A percentile compares a stretch with the other conserved stretches of the same genome.
phyloP scores from a whole-genome alignment of 345 rosid genomes.

The Sisymbrium irio region DNA sequence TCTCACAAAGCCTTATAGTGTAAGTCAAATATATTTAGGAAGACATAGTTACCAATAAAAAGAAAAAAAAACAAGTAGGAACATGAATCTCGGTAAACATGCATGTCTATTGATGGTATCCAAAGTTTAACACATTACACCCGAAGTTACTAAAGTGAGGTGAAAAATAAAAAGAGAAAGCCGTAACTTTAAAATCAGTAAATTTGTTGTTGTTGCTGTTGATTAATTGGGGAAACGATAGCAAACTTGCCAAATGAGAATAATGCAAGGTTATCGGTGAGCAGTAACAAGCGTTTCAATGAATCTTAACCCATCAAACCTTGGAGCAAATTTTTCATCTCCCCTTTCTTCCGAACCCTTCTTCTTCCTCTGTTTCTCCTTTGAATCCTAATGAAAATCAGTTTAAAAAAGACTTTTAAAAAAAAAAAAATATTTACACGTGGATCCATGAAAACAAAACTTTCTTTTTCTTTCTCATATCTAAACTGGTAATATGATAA shows the following conservation, averaged over 20 bases:
- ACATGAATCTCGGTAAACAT: constrained; percentile 7
- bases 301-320: constrained; percentile 81
- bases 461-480: background rate
- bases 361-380: constrained; percentile 39
- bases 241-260: background rate
- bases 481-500: background rate
- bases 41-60: background rate
- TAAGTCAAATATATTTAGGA: background rate
- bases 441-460: background rate
- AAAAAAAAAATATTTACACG: background rate
- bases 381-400: constrained; percentile 31
- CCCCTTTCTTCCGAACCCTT: constrained; percentile 37
- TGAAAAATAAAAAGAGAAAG: background rate
- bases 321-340: constrained; percentile 61
- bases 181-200: constrained; percentile 15
- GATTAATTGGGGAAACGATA: constrained; percentile 6
- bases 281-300: constrained; percentile 91
- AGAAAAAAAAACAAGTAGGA: background rate
- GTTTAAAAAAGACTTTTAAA: background rate
- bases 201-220: background rate
- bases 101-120: background rate
- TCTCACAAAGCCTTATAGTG: background rate
- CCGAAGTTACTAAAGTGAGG: background rate
- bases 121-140: background rate
- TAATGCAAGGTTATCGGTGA: constrained; percentile 51